Evolutionary conservation across 108 stramenopile species (phyloP).

Genomic region (Skeletonema grethae): DNA sequence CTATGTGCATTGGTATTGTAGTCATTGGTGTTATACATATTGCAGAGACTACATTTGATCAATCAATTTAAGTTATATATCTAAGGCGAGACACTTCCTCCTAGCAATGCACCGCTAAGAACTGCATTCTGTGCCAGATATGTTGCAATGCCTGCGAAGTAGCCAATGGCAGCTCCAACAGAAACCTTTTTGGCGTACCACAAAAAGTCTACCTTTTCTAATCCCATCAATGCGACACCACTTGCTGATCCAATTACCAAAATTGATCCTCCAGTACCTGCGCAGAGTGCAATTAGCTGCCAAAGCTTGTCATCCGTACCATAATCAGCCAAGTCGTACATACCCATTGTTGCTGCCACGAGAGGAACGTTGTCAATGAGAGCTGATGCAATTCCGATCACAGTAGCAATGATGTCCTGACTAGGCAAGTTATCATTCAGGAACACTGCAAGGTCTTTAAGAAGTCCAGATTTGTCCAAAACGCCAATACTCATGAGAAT

Average conservation of each 20-base stretch:
- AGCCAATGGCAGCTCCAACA: slow-evolving; percentile 84
- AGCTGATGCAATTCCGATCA: slow-evolving; percentile 91
- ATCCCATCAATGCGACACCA: slow-evolving; percentile 94
- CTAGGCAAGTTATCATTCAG: slow-evolving; percentile 86
- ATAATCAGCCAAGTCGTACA: slow-evolving; percentile 89
- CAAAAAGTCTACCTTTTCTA: slow-evolving; percentile 95
- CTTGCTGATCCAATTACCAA: slow-evolving; percentile 92
- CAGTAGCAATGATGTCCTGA: slow-evolving; percentile 92
- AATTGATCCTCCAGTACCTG: slow-evolving; percentile 94
- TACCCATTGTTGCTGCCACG: slow-evolving; percentile 94
- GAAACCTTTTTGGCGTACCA: slow-evolving; percentile 93
- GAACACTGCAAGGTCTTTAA: slow-evolving; percentile 86
- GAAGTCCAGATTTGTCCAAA: slow-evolving; percentile 89
- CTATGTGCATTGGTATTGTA: too few relatives aligned
- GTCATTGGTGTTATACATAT: too few relatives aligned
- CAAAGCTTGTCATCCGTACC: slow-evolving; percentile 91
- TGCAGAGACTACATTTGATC: neutral
- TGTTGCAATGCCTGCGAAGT: slow-evolving; percentile 90
- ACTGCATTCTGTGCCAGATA: slow-evolving; percentile 79
- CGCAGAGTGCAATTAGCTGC: slow-evolving; percentile 95
- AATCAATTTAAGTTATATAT: neutral
- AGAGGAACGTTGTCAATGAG: slow-evolving; percentile 95
- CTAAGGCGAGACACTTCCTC: slow-evolving; percentile 10
- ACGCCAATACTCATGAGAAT: slow-evolving; percentile 95
- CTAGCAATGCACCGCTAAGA: slow-evolving; percentile 59